These are phyloP conservation scores for Fusarium sp. DNA, from an alignment of 2,329 filamentous ascomycete genomes.

Conservation along the genomic window DNA sequence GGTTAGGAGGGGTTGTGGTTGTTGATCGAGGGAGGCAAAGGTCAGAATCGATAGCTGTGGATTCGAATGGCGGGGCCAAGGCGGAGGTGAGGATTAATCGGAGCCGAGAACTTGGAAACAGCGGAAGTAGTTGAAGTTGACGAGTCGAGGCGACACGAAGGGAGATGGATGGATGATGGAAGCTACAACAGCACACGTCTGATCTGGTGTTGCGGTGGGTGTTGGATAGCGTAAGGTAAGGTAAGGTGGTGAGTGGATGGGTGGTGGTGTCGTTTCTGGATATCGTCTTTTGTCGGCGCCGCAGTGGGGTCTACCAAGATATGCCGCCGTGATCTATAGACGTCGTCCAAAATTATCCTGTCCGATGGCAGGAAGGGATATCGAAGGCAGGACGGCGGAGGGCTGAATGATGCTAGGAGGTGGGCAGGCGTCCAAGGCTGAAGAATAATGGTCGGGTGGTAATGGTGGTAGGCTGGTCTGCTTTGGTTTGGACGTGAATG, in stretches of 20 bases:
- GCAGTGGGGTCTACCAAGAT: conserved; percentile 38
- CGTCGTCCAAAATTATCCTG: conserved; percentile 29
- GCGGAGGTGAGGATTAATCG: conserved; percentile 31
- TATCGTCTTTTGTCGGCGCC: conserved; percentile 40
- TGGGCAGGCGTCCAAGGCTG: conserved; percentile 37
- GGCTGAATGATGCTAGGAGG: conserved; percentile 28
- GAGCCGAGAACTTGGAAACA: conserved; percentile 18
- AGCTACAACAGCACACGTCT: conserved; percentile 37
- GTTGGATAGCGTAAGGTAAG: conserved; percentile 24
- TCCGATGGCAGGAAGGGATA: conserved; percentile 10
- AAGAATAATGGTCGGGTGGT: conserved; percentile 23
- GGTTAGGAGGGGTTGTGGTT: conserved; percentile 36
- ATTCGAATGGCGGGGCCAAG: conserved; percentile 34
- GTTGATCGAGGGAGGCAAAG: conserved; percentile 39
- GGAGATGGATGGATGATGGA: conserved; percentile 28
- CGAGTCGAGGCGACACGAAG: conserved; percentile 20
- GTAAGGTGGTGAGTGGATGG: conserved; percentile 25
- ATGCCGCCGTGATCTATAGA: conserved; percentile 30
- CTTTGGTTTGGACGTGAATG: conserved; percentile 21
- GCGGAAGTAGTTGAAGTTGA: conserved; percentile 21
- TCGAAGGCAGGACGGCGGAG: conserved; percentile 22
- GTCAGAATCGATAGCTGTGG: conserved; percentile 33
- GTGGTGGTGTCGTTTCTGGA: conserved; percentile 39
- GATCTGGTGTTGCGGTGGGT: conserved; percentile 38
- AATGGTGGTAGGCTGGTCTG: conserved; percentile 3